These are phyloP conservation scores for Kwoniella newhampshirensis DNA, from an alignment of 768 basidiomycete species.

Conservation along the genomic window DNA sequence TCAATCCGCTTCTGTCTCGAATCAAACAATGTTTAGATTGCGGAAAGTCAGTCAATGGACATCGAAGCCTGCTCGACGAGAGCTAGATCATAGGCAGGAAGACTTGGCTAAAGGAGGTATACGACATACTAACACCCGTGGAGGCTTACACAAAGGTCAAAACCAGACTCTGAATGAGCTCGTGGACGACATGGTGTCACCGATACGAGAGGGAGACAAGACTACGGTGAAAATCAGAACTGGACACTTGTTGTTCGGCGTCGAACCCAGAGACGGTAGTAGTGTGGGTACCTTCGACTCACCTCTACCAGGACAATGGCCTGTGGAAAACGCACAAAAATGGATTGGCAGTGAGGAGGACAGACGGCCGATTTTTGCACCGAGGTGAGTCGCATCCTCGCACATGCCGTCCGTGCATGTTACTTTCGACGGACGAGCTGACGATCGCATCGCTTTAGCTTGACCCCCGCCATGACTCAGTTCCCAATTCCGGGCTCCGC, in stretches of 20 bases:
- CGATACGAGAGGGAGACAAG: background rate
- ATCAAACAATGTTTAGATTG: conserved; percentile 14
- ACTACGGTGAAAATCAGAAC: conserved; percentile 1
- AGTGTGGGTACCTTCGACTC: conserved; percentile 8
- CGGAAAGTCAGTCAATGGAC: conserved; percentile 14
- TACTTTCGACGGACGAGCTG: background rate
- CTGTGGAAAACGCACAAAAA: conserved; percentile 7
- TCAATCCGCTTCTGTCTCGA: background rate
- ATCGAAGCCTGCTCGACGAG: conserved; percentile 13
- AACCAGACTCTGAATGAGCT: too few species aligned
- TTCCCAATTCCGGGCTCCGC: conserved; percentile 5
- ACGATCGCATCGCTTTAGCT: background rate
- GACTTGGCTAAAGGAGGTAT: background rate
- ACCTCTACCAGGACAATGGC: conserved; percentile 17
- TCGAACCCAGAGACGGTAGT: conserved; percentile 10
- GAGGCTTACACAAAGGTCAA: too few species aligned
- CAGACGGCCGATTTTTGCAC: conserved; percentile 11
- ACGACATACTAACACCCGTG: too few species aligned
- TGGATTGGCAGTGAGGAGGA: conserved; percentile 2
- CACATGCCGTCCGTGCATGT: too few species aligned
- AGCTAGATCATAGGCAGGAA: conserved; percentile 17
- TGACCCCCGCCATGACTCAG: conserved; percentile 19
- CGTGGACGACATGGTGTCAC: too few species aligned
- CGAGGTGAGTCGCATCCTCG: conserved; percentile 12
- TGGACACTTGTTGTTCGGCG: conserved; percentile 8